Conservation (phyloP, 495 filamentous ascomycete species). For the Xylaria sp. region DNA sequence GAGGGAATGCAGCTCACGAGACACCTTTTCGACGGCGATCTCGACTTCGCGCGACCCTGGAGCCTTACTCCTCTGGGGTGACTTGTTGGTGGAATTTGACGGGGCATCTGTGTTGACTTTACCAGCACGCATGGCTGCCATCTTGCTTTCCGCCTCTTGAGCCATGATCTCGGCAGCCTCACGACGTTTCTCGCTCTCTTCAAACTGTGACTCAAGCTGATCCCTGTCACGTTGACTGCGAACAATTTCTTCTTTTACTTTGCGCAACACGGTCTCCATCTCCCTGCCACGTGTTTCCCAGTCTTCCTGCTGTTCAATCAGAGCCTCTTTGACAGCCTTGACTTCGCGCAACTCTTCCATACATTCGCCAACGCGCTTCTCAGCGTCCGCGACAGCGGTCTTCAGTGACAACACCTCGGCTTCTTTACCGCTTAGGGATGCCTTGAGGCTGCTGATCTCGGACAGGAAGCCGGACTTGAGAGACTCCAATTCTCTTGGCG, state of each 20-base stretch:
- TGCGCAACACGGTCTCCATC: slow-evolving; percentile 79
- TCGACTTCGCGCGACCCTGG: slow-evolving; percentile 64
- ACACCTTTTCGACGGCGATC: slow-evolving; percentile 89
- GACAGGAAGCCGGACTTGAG: slow-evolving; percentile 88
- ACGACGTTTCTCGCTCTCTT: slow-evolving; percentile 76
- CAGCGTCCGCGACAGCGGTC: slow-evolving; percentile 83
- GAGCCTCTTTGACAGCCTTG: slow-evolving; percentile 66
- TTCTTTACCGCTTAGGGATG: slow-evolving; percentile 87
- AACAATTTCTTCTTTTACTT: slow-evolving; percentile 81
- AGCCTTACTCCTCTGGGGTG: slow-evolving; percentile 40
- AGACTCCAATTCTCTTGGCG: slow-evolving; percentile 88
- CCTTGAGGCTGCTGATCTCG: slow-evolving; percentile 88
- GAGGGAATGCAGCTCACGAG: slow-evolving; percentile 85
- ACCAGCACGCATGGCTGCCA: slow-evolving; percentile 68
- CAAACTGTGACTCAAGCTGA: slow-evolving; percentile 68
- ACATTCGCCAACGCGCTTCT: slow-evolving; percentile 87
- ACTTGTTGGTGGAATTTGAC: slow-evolving; percentile 35
- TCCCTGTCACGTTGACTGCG: slow-evolving; percentile 78
- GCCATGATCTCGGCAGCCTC: slow-evolving; percentile 69
- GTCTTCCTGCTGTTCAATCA: slow-evolving; percentile 77
- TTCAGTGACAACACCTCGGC: slow-evolving; percentile 87
- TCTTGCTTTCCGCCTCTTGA: slow-evolving; percentile 75
- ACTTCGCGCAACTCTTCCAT: slow-evolving; percentile 82
- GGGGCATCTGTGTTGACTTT: slow-evolving; percentile 47
- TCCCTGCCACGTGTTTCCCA: slow-evolving; percentile 87